Evolutionary conservation across 495 filamentous ascomycete genomes (phyloP).

Genomic region (Talaromyces proteolyticus): DNA sequence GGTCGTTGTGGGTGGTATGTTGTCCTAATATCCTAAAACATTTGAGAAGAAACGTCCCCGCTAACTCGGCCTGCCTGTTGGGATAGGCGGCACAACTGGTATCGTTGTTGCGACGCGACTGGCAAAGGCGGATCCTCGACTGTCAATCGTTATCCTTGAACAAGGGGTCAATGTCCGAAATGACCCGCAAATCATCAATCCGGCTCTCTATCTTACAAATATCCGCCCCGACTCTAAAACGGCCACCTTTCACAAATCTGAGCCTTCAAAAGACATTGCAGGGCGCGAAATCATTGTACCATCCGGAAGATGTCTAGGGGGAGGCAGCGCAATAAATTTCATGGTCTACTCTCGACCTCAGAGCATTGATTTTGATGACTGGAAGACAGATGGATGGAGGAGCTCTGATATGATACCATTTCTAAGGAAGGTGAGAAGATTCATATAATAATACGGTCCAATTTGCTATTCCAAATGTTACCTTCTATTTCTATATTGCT

Average conservation of each 20-base stretch:
- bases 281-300: slow-evolving; percentile 42
- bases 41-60: not conserved
- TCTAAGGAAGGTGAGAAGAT: slow-evolving; percentile 39
- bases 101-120: slow-evolving; percentile 7
- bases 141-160: slow-evolving; percentile 8
- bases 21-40: not conserved
- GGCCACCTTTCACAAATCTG: slow-evolving; percentile 11
- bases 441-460: not conserved
- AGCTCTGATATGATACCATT: slow-evolving; percentile 44
- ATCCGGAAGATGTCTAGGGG: slow-evolving; percentile 49
- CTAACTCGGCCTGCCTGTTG: not conserved
- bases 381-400: slow-evolving; percentile 47
- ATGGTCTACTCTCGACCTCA: slow-evolving; percentile 47
- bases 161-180: slow-evolving; percentile 5
- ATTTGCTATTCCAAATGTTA: not conserved
- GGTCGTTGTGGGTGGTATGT: slow-evolving; percentile 6
- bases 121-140: slow-evolving; percentile 7
- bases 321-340: slow-evolving; percentile 55
- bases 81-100: slow-evolving; percentile 7
- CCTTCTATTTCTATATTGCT: not conserved
- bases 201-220: slow-evolving; percentile 6
- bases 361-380: slow-evolving; percentile 42
- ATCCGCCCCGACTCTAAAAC: slow-evolving; percentile 4
- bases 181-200: slow-evolving; percentile 5
- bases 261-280: slow-evolving; percentile 29